These are phyloP conservation scores for Spiraea crenata DNA, from an alignment of 331 rosid species.

Conservation along the genomic window DNA sequence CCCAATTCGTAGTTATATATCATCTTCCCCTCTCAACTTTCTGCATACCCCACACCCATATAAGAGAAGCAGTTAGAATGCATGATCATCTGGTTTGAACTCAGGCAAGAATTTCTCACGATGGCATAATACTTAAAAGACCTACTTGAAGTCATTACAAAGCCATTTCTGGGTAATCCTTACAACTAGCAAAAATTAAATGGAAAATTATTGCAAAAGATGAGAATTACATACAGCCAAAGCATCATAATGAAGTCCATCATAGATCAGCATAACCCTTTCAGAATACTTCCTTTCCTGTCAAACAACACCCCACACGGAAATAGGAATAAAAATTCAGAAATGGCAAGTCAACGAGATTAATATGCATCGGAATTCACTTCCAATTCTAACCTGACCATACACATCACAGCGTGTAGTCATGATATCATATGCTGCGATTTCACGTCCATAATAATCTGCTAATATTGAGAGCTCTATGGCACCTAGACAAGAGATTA, in stretches of 20 bases:
- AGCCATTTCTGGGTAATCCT: background rate
- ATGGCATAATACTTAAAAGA: background rate
- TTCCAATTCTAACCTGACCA: slow-evolving; percentile 70
- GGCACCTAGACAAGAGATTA: slow-evolving; percentile 58
- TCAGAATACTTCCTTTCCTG: slow-evolving; percentile 75
- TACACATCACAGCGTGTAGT: slow-evolving; percentile 89
- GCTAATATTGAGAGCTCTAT: slow-evolving; percentile 93
- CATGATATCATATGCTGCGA: slow-evolving; percentile 92
- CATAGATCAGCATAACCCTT: slow-evolving; percentile 83
- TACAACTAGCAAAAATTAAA: background rate
- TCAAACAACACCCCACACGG: slow-evolving; percentile 29
- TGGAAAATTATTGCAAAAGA: background rate
- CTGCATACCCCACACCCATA: background rate
- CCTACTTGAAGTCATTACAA: background rate
- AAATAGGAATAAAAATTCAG: slow-evolving; percentile 13
- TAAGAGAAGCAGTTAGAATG: background rate
- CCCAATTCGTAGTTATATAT: background rate
- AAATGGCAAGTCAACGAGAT: slow-evolving; percentile 23
- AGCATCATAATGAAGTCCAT: slow-evolving; percentile 96
- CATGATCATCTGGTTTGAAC: slow-evolving; percentile 3
- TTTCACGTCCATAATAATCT: slow-evolving; percentile 82
- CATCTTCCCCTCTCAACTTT: too few species aligned
- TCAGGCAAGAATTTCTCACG: background rate
- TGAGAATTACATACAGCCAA: slow-evolving; percentile 62
- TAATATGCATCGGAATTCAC: slow-evolving; percentile 16